Base-by-base conservation (phyloP, 2,329 filamentous ascomycete species). In the Hypocrella siamensis region DNA sequence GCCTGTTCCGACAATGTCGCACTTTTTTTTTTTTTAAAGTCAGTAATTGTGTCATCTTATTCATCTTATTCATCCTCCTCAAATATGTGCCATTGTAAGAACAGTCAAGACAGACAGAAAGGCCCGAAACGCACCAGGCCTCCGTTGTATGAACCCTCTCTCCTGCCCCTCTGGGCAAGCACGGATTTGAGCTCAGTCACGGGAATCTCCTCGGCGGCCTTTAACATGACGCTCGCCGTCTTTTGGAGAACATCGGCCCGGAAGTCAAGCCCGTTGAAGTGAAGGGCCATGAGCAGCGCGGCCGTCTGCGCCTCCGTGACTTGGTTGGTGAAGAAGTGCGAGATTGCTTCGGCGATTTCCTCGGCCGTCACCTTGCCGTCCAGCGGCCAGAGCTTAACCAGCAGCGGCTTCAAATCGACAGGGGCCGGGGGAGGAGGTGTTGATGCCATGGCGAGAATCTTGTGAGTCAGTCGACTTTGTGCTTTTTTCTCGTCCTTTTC, bases 1-100 rank as follows among this genome's bases (percentile, higher is more conserved):
- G 42, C 90, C 90, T 6, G 90, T 98, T 43, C 90, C 90, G 36
- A 98, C 90, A 52, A 98, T 96, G 54, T 98, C 90, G 52, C 86
- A 75, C 63, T 74, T 4, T 28, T 24, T 27, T 15, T 10, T 17
- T 7, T 9, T n/a, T 2, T 17, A 17, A 7, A 19, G 5, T 11
- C 14, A 11, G 7, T 12, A 10, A 15, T 11, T 27, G 25, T 11
- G 21, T 22, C 8, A 12, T 7, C 21, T 12, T 22, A 22, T 7
- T 8, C 21, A 22, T n/a, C n/a, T n/a, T n/a, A 22, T 27, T 27
- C 14, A 12, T 27, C 14, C 9, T 6, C 8, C 7, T 6, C 6
- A 26, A 6, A 11, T 19, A 22, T 12, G 21, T 8, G 21, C 8
- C 21, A 22, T 12, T 12, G 12, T 8, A 12, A 22, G 21, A 24